Conservation (phyloP, 2,329 filamentous ascomycete species). For the Aureobasidium sp. region DNA sequence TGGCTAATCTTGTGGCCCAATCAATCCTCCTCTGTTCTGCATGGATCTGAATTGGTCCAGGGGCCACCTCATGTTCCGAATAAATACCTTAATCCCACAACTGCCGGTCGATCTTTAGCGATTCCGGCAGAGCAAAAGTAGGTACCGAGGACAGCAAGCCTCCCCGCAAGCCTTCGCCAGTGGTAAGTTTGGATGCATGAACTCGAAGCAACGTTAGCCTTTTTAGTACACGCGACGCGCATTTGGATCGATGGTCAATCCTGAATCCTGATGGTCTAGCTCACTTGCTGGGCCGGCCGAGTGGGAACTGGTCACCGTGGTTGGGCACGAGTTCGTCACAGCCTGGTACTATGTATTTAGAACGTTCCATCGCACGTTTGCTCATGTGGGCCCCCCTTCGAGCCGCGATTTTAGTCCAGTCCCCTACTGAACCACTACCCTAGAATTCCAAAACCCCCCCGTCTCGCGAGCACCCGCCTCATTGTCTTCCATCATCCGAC, state of each 20-base stretch:
- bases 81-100: constrained; percentile 8
- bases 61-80: constrained; percentile 5
- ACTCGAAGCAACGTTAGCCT: too few species aligned
- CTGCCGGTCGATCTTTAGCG: constrained; percentile 9
- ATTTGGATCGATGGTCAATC: neutral
- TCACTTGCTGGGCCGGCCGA: neutral
- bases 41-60: neutral
- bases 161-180: constrained; percentile 2
- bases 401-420: constrained; percentile 1
- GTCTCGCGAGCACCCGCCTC: neutral
- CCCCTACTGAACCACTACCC: neutral
- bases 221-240: neutral
- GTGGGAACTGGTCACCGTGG: neutral
- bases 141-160: constrained; percentile 2
- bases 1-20: neutral
- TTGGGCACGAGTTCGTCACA: neutral
- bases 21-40: neutral
- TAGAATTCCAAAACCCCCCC: neutral
- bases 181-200: neutral
- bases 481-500: neutral
- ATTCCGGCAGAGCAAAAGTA: constrained; percentile 3
- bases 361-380: neutral
- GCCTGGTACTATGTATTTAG: neutral
- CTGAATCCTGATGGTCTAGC: neutral
- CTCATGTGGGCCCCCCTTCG: neutral